Conservation (phyloP, 2,329 filamentous ascomycete genomes). For the Cercospora sojina region DNA sequence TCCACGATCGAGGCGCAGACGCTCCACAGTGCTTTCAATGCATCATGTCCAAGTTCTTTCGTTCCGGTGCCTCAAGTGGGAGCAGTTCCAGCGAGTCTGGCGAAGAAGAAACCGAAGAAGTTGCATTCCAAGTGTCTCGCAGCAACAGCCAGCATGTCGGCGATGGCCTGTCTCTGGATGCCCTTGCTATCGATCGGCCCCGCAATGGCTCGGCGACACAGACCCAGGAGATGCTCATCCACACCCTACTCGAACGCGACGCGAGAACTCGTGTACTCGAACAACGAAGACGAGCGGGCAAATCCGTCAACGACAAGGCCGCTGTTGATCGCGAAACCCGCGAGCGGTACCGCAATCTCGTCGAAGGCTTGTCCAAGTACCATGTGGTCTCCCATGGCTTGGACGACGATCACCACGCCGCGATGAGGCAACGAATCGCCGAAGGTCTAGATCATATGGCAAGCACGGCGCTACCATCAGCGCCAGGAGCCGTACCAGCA, state of each 20-base stretch:
- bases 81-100: conserved; percentile 23
- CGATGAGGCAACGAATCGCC: conserved; percentile 40
- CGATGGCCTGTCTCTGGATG: conserved; percentile 1
- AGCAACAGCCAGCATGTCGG: conserved; percentile 10
- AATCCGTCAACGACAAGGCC: conserved; percentile 31
- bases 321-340: conserved; percentile 41
- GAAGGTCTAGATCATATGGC: conserved; percentile 39
- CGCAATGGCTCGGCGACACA: conserved; percentile 5
- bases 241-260: conserved; percentile 49
- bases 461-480: conserved; percentile 5
- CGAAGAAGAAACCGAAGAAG: conserved; percentile 19
- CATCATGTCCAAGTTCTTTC: conserved; percentile 21
- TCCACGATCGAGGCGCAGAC: neutral
- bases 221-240: conserved; percentile 42
- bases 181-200: conserved; percentile 15
- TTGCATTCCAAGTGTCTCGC: conserved; percentile 15
- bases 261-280: conserved; percentile 43
- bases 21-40: neutral
- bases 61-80: conserved; percentile 21
- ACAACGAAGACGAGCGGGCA: conserved; percentile 24
- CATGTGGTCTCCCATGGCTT: conserved; percentile 41
- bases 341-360: conserved; percentile 42
- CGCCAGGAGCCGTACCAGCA: conserved; percentile 13
- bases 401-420: conserved; percentile 38
- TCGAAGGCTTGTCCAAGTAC: conserved; percentile 38